Evolutionary conservation across 345 rosid genomes (phyloP).

Genomic region (Punica granatum): DNA sequence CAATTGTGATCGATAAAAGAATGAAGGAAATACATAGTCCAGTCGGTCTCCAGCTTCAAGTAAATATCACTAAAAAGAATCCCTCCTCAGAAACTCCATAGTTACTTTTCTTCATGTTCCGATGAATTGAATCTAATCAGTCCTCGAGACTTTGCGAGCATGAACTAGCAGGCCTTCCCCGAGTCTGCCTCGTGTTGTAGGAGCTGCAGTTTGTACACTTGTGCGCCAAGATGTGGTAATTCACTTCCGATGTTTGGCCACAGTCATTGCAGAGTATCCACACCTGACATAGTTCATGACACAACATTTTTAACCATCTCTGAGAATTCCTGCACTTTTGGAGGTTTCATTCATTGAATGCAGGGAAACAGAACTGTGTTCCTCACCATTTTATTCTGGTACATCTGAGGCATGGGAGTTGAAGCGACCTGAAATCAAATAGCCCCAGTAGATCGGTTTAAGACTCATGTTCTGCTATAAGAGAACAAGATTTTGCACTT

Average conservation of each 20-base stretch:
- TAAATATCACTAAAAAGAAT: no score
- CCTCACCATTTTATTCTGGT: conserved; percentile 36
- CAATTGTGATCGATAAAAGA: neutral
- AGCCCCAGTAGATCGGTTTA: neutral
- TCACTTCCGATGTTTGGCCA: conserved; percentile 35
- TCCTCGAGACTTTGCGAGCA: neutral
- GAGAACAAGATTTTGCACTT: neutral
- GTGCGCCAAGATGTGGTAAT: conserved; percentile 35
- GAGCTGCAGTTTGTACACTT: conserved; percentile 50
- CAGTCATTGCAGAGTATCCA: conserved; percentile 68
- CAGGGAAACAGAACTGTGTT: neutral
- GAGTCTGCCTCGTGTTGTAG: conserved; percentile 45
- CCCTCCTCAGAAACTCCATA: no score
- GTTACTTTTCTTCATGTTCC: neutral
- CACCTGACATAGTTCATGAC: conserved; percentile 22
- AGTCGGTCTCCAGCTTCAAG: no score
- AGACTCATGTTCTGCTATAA: neutral
- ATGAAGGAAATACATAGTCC: neutral
- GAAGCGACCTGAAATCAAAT: conserved; percentile 30
- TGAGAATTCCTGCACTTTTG: neutral
- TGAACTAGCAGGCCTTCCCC: conserved; percentile 12
- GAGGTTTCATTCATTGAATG: neutral
- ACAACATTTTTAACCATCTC: neutral
- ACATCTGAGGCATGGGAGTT: conserved; percentile 41
- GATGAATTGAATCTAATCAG: neutral